Evolutionary conservation across 768 basidiomycete genomes (phyloP), one percentile per base, ranked within the genome.

Genomic region (Udeniomyces megalosporus): DNA sequence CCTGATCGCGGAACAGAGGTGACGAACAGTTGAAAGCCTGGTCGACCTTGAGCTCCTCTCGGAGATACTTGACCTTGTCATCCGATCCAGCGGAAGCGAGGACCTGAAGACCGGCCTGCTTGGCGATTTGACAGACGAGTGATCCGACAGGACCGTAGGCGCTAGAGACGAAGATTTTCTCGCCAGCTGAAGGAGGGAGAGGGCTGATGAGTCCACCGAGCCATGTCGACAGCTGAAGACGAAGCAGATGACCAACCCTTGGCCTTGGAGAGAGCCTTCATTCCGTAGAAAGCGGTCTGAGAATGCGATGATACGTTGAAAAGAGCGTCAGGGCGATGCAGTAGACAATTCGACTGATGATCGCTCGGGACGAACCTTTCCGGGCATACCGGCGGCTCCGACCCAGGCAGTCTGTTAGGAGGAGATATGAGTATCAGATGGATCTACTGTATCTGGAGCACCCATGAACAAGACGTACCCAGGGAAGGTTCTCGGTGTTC

Each of bases 1-100:
- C 8, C 20, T 28, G 56, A 32, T 14, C 10, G 8, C 26, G 7
- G 28, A 58, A 48, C 35, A 24, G 38, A 44, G 17, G 26, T 15
- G 8, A 45, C 11, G 12, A 24, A 64, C 66, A 68, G 66, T 68
- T 68, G 64, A 68, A 68, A 1, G 65, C 68, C 11, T 54, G 45
- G 47, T 68, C 67, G 15, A 65, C 68, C 24, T 66, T 66, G 44
- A 68, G 56, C 42, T 49, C 51, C 58, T 68, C 50, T 31, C 38
- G 63, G 46, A 64, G 57, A 64, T 45, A 67, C 62, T 65, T 64
- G 48, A 86, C 82, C 71, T 88, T 86, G 56, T 84, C 82, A n/a
- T 86, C 83, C 0, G 80, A 79, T 1, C 86, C 84, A 0, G 83
- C 82, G 0, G 81, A 84, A 0, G 79, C 82, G 53, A 88, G 83